These are phyloP conservation scores for Xanthoconium stramineum DNA, from an alignment of 768 basidiomycete species.

Conservation along the genomic window DNA sequence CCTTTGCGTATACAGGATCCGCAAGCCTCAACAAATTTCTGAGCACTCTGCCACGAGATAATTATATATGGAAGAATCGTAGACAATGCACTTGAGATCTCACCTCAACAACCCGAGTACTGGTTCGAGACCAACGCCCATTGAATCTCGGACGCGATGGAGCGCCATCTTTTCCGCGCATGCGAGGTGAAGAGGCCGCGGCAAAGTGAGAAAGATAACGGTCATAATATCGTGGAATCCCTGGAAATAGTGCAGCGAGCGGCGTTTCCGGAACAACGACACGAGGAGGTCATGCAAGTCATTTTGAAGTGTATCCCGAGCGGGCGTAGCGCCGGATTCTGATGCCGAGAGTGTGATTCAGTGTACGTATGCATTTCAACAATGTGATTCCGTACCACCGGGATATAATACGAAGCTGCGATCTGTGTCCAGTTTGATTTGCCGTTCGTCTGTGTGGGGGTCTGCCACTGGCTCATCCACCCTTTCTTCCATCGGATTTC, in stretches of 20 bases:
- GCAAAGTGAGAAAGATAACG: constrained; percentile 75
- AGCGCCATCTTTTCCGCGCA: constrained; percentile 43
- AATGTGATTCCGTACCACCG: constrained; percentile 52
- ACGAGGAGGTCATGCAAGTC: constrained; percentile 73
- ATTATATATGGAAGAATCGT: not conserved
- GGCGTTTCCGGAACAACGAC: constrained; percentile 67
- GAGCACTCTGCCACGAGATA: constrained; percentile 49
- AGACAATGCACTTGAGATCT: not conserved
- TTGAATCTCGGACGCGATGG: constrained; percentile 70
- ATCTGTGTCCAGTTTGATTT: constrained; percentile 86
- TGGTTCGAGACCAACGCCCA: constrained; percentile 82
- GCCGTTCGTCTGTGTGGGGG: constrained; percentile 75
- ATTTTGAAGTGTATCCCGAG: constrained; percentile 54
- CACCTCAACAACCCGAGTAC: constrained; percentile 77
- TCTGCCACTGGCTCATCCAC: not conserved
- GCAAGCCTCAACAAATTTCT: constrained; percentile 68
- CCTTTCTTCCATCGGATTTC: not conserved
- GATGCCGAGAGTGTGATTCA: constrained; percentile 9
- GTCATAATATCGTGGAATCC: constrained; percentile 93
- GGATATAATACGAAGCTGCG: constrained; percentile 93
- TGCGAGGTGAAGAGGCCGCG: constrained; percentile 50
- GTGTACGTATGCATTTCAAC: constrained; percentile 7
- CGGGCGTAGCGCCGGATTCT: constrained; percentile 16
- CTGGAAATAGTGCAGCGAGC: constrained; percentile 80
- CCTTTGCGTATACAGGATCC: constrained; percentile 65